phyloP scores from a whole-genome alignment of 257 asterid genomes.

The Solanum virginianum region DNA sequence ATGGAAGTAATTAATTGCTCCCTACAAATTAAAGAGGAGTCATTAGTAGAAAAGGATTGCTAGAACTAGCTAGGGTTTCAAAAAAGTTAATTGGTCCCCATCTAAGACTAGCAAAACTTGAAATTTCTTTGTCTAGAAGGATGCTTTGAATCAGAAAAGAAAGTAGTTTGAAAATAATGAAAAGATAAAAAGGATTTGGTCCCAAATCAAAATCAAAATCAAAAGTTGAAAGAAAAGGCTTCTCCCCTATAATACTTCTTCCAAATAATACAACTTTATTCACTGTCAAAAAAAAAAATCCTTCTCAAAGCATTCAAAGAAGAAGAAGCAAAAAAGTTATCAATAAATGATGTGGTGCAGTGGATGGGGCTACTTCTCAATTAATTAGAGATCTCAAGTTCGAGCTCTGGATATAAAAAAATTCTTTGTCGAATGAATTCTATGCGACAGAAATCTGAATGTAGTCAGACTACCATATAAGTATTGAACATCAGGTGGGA shows the following conservation, averaged over 20 bases:
- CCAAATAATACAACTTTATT: neutral
- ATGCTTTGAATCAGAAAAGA: neutral
- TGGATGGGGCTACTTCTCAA: no score
- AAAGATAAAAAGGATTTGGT: neutral
- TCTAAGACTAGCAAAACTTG: neutral
- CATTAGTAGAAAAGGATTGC: neutral
- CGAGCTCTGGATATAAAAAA: accelerated
- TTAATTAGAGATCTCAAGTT: no score
- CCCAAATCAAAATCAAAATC: neutral
- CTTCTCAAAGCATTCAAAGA: neutral
- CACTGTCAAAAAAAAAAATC: neutral
- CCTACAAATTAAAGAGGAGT: neutral
- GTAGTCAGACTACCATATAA: accelerated
- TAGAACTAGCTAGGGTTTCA: neutral
- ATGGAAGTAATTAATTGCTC: neutral
- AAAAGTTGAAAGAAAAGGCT: neutral
- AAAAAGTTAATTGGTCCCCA: neutral
- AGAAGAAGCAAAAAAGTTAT: neutral
- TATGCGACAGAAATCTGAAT: no score
- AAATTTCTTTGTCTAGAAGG: neutral
- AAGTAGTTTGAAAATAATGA: neutral
- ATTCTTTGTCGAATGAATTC: no score
- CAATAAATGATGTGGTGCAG: no score
- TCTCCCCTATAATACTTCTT: neutral
- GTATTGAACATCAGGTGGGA: no score